These are phyloP conservation scores for Xylaria acuta DNA, from an alignment of 495 filamentous ascomycete species.

Conservation along the genomic window DNA sequence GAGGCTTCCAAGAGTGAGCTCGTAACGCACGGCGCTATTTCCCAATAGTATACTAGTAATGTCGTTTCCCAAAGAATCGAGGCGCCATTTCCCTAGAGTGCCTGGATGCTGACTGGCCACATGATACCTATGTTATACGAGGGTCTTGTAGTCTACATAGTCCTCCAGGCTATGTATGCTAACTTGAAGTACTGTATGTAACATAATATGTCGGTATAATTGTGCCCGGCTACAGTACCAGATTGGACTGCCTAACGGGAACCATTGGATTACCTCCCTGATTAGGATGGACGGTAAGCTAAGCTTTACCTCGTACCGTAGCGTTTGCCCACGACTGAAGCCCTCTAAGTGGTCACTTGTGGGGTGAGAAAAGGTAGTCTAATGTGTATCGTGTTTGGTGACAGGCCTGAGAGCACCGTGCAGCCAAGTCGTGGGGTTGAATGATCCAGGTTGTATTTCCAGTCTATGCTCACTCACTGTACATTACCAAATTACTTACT, in stretches of 20 bases:
- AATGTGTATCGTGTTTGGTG: constrained; percentile 7
- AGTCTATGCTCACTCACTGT: not conserved
- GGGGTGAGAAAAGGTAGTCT: not conserved
- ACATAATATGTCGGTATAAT: not conserved
- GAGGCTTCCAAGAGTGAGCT: not conserved
- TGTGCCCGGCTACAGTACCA: not conserved
- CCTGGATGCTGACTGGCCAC: constrained; percentile 7
- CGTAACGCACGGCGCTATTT: constrained; percentile 2
- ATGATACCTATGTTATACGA: constrained; percentile 5
- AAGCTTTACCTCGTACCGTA: constrained; percentile 7
- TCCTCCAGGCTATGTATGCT: no score
- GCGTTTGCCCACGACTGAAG: not conserved
- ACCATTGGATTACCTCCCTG: constrained; percentile 8
- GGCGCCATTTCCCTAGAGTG: not conserved
- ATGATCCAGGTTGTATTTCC: not conserved
- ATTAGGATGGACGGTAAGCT: not conserved
- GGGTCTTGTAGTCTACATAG: not conserved
- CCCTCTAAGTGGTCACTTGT: not conserved
- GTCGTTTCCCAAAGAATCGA: not conserved
- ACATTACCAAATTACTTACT: not conserved
- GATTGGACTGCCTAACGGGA: not conserved
- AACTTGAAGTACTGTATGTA: no score
- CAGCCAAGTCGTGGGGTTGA: not conserved
- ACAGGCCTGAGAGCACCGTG: not conserved
- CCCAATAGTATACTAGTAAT: not conserved